A percentile compares a stretch with the other conserved stretches of the same genome.
Conservation (phyloP, 1,284 basidiomycete genomes). For the Malassezia vespertilionis region DNA sequence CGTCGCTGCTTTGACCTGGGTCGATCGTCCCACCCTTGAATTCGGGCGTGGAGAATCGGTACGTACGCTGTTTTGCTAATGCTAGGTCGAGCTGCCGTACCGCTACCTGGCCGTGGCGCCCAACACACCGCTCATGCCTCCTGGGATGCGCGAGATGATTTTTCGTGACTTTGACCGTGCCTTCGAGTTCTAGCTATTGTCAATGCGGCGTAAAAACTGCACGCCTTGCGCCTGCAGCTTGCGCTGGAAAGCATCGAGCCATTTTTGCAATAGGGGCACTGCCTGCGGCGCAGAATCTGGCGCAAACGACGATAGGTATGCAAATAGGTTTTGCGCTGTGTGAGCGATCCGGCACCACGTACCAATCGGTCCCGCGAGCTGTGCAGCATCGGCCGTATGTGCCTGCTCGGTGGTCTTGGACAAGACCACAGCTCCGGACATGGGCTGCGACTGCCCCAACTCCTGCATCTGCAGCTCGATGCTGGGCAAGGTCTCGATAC, state of each 20-base stretch:
- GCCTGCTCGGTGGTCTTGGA: constrained; percentile 6
- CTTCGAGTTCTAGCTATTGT: constrained; percentile 16
- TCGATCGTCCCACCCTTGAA: constrained; percentile 36
- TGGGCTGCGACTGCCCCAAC: background rate
- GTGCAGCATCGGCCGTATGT: constrained; percentile 36
- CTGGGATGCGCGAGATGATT: constrained; percentile 16
- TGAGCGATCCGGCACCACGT: constrained; percentile 7
- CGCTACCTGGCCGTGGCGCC: constrained; percentile 11
- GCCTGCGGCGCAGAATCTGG: constrained; percentile 44
- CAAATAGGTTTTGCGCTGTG: constrained; percentile 35
- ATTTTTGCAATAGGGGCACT: constrained; percentile 39
- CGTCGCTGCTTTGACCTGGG: constrained; percentile 21
- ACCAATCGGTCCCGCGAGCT: constrained; percentile 35
- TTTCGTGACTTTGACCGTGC: constrained; percentile 17
- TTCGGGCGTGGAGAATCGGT: constrained; percentile 41
- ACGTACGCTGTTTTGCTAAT: background rate
- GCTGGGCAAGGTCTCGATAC: constrained; percentile 30
- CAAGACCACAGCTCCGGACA: background rate
- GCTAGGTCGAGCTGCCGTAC: constrained; percentile 17
- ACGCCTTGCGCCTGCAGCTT: constrained; percentile 38
- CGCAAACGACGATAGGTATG: constrained; percentile 40
- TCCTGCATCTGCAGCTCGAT: constrained; percentile 33
- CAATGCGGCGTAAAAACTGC: constrained; percentile 26
- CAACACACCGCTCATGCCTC: constrained; percentile 13
- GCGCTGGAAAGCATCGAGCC: constrained; percentile 43